These are phyloP conservation scores for Podospora didyma DNA, from an alignment of 495 filamentous ascomycete species.

Conservation along the genomic window DNA sequence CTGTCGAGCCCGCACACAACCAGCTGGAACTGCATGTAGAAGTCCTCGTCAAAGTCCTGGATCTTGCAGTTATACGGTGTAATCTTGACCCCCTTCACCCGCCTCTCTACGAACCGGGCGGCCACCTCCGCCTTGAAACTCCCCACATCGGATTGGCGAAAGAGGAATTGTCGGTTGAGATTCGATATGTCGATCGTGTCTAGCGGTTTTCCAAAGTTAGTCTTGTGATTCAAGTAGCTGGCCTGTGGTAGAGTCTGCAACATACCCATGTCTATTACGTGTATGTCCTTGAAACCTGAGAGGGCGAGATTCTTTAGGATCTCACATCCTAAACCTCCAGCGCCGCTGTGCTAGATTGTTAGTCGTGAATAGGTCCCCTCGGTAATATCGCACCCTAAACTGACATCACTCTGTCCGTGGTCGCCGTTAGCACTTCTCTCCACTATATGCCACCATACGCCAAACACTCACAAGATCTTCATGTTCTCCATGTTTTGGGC, in stretches of 20 bases:
- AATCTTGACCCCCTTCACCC: conserved; percentile 86
- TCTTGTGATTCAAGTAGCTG: not conserved
- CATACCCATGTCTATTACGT: conserved; percentile 90
- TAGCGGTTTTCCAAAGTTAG: not conserved
- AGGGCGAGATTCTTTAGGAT: conserved; percentile 95
- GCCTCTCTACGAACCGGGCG: conserved; percentile 80
- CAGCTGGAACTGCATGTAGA: conserved; percentile 95
- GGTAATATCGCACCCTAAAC: conserved; percentile 9
- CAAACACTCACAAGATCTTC: conserved; percentile 25
- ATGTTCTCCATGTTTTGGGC: conserved; percentile 51
- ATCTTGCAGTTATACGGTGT: conserved; percentile 92
- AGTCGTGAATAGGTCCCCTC: conserved; percentile 31
- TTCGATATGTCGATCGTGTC: conserved; percentile 98
- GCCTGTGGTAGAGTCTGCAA: not conserved
- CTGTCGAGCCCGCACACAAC: conserved; percentile 96
- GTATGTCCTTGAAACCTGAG: conserved; percentile 93
- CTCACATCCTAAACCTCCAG: conserved; percentile 93
- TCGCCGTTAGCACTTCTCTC: not conserved
- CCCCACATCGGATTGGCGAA: conserved; percentile 87
- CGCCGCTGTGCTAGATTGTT: conserved; percentile 52
- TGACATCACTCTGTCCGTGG: conserved; percentile 19
- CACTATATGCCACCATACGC: not conserved
- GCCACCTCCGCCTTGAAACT: conserved; percentile 92
- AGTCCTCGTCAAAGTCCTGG: conserved; percentile 95
- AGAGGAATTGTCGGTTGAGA: conserved; percentile 96